Evolutionary conservation across 805 yeast genomes (phyloP).

Genomic region (Saturnispora galanensis): DNA sequence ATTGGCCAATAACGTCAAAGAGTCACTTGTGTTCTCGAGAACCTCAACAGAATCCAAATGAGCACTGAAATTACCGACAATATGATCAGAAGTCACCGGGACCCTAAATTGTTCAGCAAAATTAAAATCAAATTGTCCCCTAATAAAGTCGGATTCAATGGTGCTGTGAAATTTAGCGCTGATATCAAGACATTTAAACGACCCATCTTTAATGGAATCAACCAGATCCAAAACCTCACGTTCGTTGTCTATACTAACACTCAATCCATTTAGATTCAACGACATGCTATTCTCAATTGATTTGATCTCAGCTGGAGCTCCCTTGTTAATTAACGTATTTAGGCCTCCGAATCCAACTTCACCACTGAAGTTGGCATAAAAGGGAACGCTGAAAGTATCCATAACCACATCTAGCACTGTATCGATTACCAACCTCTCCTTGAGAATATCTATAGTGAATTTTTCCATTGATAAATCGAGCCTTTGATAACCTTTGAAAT

Average conservation of each 20-base stretch:
- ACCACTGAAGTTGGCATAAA: not conserved
- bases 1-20: slow-evolving; percentile 24
- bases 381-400: not conserved
- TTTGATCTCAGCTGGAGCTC: too few species aligned
- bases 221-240: not conserved
- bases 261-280: not conserved
- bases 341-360: not conserved
- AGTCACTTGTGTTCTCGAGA: slow-evolving; percentile 21
- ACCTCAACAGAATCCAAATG: slow-evolving; percentile 14
- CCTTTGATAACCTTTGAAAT: not conserved
- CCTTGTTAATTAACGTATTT: not conserved
- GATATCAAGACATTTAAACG: not conserved
- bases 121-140: slow-evolving; percentile 5
- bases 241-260: slow-evolving; percentile 1
- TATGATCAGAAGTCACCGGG: not conserved
- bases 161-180: not conserved
- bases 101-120: not conserved
- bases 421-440: not conserved
- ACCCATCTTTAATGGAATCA: not conserved
- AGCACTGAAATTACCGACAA: not conserved
- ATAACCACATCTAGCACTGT: not conserved
- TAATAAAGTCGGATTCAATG: slow-evolving; percentile 6
- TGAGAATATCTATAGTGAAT: not conserved
- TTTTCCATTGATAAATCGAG: not conserved
- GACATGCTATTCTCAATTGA: not conserved